Base-by-base conservation (phyloP, 352 stramenopile species). In the Peronosclerospora sorghi region DNA sequence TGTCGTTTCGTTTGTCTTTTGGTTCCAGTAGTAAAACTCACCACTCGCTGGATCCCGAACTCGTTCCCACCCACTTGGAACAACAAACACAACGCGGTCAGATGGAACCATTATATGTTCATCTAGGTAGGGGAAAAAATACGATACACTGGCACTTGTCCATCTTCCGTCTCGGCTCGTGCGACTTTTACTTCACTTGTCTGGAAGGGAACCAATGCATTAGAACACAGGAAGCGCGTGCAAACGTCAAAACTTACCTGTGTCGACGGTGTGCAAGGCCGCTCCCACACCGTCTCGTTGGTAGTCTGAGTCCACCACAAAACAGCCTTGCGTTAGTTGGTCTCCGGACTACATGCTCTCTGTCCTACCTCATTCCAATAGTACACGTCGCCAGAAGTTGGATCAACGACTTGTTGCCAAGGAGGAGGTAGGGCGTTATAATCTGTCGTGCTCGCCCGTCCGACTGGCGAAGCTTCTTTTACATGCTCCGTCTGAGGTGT, bases 281-380 rank as follows among this genome's bases (percentile, higher is more conserved):
- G 71, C n/a, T 83, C 63, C 78, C 78, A 91, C 23, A 58, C 63
- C 17, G 78, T 91, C 21, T 86, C 68, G 27, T 91, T 82, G 2
- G 78, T 88, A 17, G 29, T 57, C 78, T 90, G 14, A 24, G 4
- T 19, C 19, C 2, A 19, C 27, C 52, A 36, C 35, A n/a, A 45
- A 45, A 48, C 45, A 5, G 5, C 9, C 14, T 23, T 9, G 35
- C 8, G n/a, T 9, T 17, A 13, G 9, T 17, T 2, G 13, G 30
- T 5, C 12, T 15, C 6, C 1, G 10, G 15, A 35, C 17, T 45
- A 21, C 21, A 26, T 26, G 6, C 21, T 26, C 21, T 7, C 21
- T 26, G 3, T 26, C 6, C 21, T 21, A 86, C 78, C 65, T 91
- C 61, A 35, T 88, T 86, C 73, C 75, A 91, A 47, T 79, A 91